Evolutionary conservation across 2,329 filamentous ascomycete species (phyloP).

Genomic region (Huntiella abstrusa): DNA sequence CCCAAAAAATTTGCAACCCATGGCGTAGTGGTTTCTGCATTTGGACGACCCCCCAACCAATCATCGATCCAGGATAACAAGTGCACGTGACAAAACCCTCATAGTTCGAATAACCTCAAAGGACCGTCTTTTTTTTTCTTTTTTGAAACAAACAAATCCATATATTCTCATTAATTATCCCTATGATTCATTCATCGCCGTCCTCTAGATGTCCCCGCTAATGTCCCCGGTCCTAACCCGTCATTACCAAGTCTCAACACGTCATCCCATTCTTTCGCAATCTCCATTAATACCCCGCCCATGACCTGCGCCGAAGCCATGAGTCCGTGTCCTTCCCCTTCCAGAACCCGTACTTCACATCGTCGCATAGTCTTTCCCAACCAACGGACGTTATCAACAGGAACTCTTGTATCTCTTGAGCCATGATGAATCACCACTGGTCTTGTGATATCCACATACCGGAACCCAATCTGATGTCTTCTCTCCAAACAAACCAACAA

Average conservation of each 20-base stretch:
- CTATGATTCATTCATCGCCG: neutral
- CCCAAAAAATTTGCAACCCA: neutral
- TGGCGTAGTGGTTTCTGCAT: neutral
- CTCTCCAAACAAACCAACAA: conserved; percentile 83
- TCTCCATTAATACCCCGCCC: conserved; percentile 86
- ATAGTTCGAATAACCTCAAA: neutral
- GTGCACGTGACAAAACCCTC: neutral
- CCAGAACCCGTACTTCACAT: conserved; percentile 78
- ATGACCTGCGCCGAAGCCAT: conserved; percentile 93
- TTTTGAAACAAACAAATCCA: neutral
- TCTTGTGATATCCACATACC: conserved; percentile 87
- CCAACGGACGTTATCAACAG: conserved; percentile 90
- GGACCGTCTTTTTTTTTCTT: neutral
- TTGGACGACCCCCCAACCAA: neutral
- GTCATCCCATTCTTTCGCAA: conserved; percentile 83
- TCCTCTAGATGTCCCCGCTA: neutral
- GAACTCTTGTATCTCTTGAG: conserved; percentile 73
- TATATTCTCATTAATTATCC: neutral
- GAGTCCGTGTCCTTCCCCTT: conserved; percentile 81
- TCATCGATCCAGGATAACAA: neutral
- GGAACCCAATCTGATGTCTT: conserved; percentile 79
- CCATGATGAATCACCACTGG: conserved; percentile 90
- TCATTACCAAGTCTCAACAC: conserved; percentile 37
- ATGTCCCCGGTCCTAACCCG: neutral
- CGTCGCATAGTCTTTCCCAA: conserved; percentile 82